phyloP scores from a whole-genome alignment of 352 stramenopile genomes.

The Phytopythium kandeliae region DNA sequence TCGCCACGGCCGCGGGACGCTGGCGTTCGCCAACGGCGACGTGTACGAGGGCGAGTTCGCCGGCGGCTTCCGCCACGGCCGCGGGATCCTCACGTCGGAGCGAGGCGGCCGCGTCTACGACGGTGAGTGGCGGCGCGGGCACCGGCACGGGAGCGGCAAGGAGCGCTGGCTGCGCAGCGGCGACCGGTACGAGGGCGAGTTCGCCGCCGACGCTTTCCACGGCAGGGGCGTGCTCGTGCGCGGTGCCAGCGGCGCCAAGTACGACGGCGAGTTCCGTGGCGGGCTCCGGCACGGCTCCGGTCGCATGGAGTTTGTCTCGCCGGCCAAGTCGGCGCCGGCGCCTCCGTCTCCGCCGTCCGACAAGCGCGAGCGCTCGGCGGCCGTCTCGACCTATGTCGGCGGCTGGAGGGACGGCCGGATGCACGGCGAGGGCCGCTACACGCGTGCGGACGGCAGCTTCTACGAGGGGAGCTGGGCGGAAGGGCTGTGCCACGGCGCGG shows the following conservation, averaged over 20 bases:
- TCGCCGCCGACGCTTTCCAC: constrained; percentile 45
- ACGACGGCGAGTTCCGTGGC: constrained; percentile 52
- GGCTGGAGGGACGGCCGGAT: constrained; percentile 60
- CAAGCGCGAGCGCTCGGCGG: neutral
- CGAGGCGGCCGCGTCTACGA: constrained; percentile 45
- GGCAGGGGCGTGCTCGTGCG: constrained; percentile 40
- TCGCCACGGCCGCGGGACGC: constrained; percentile 38
- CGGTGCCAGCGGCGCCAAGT: constrained; percentile 36
- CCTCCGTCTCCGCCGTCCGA: too few relatives aligned
- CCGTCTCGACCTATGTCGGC: constrained; percentile 38
- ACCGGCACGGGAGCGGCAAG: constrained; percentile 48
- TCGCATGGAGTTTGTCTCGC: constrained; percentile 51
- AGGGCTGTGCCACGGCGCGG: constrained; percentile 46
- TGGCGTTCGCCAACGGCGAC: constrained; percentile 63
- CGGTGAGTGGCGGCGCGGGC: constrained; percentile 49
- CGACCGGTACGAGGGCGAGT: constrained; percentile 65
- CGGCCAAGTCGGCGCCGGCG: neutral
- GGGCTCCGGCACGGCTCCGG: constrained; percentile 48
- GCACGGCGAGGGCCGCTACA: constrained; percentile 66
- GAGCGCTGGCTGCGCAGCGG: constrained; percentile 44
- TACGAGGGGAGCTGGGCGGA: constrained; percentile 65
- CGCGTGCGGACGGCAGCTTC: constrained; percentile 44
- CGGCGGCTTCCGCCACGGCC: constrained; percentile 50
- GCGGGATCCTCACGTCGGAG: constrained; percentile 49
- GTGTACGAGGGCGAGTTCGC: constrained; percentile 60